These are phyloP conservation scores for Sporopachydermia lactativora DNA, from an alignment of 805 yeast species.

Conservation along the genomic window DNA sequence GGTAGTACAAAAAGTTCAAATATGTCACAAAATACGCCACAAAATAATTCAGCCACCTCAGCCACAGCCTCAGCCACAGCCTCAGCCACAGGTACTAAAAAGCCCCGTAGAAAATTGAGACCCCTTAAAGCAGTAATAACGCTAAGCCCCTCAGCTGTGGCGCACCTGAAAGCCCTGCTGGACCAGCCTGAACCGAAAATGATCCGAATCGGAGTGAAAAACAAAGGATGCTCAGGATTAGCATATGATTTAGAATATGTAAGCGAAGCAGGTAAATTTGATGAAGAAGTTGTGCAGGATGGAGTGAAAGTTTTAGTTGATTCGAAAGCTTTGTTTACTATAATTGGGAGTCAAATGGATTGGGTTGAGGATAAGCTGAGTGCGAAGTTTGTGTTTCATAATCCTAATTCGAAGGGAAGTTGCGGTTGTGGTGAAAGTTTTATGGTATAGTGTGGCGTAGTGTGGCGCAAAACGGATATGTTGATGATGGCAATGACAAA, in stretches of 20 bases:
- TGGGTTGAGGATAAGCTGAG: conserved; percentile 91
- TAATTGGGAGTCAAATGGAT: conserved; percentile 97
- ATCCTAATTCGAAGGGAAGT: conserved; percentile 94
- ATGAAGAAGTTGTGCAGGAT: conserved; percentile 82
- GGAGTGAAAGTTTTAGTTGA: conserved; percentile 88
- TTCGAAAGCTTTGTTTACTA: conserved; percentile 89
- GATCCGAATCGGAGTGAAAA: conserved; percentile 86
- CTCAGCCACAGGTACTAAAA: conserved; percentile 17
- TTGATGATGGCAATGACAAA: too few relatives aligned
- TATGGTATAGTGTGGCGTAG: conserved; percentile 77
- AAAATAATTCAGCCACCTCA: too few relatives aligned
- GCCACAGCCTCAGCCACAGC: conserved; percentile 13
- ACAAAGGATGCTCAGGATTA: conserved; percentile 94
- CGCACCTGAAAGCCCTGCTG: conserved; percentile 51
- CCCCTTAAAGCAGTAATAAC: conserved; percentile 88
- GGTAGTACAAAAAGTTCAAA: not conserved
- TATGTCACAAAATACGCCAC: conserved; percentile 2
- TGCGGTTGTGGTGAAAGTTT: conserved; percentile 99
- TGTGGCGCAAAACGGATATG: too few relatives aligned
- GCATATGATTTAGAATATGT: conserved; percentile 89
- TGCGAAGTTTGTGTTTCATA: conserved; percentile 80
- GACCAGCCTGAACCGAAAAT: conserved; percentile 79
- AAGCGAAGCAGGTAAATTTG: conserved; percentile 82
- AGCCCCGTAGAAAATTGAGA: conserved; percentile 49
- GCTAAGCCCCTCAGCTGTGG: conserved; percentile 59